Evolutionary conservation across 768 basidiomycete genomes (phyloP).

Genomic region (Suillus subalutaceus): DNA sequence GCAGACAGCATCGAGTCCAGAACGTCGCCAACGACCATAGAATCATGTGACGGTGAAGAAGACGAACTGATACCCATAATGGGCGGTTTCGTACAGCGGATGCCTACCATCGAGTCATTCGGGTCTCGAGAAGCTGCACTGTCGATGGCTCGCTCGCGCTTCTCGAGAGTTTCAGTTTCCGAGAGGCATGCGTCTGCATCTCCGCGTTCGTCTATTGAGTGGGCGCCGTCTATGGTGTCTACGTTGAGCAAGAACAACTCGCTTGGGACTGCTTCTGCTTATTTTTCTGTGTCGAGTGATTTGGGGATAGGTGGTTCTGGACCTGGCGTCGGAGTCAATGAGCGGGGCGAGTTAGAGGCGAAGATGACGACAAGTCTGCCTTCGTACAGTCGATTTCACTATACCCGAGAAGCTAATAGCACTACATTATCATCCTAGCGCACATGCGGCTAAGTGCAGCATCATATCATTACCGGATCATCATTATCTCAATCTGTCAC

Average conservation of each 20-base stretch:
- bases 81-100: conserved; percentile 66
- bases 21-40: not conserved
- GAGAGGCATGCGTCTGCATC: conserved; percentile 19
- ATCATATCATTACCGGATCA: not conserved
- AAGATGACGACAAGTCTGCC: conserved; percentile 14
- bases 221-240: conserved; percentile 7
- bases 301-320: conserved; percentile 14
- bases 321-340: conserved; percentile 21
- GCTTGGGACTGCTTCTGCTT: conserved; percentile 28
- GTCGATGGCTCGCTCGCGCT: conserved; percentile 33
- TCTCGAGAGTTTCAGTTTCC: conserved; percentile 26
- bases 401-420: conserved; percentile 8
- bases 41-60: conserved; percentile 20
- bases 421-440: not conserved
- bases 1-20: conserved; percentile 5
- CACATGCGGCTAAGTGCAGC: not conserved
- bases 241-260: conserved; percentile 15
- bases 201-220: conserved; percentile 28
- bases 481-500: conserved; percentile 2
- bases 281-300: conserved; percentile 30
- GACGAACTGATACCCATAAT: conserved; percentile 55
- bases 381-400: conserved; percentile 19
- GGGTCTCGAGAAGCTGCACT: conserved; percentile 59
- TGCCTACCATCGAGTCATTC: conserved; percentile 82
- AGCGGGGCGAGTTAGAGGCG: conserved; percentile 30